Conservation (phyloP, 306 rosid species). For the Cucurbita ficifolia region DNA sequence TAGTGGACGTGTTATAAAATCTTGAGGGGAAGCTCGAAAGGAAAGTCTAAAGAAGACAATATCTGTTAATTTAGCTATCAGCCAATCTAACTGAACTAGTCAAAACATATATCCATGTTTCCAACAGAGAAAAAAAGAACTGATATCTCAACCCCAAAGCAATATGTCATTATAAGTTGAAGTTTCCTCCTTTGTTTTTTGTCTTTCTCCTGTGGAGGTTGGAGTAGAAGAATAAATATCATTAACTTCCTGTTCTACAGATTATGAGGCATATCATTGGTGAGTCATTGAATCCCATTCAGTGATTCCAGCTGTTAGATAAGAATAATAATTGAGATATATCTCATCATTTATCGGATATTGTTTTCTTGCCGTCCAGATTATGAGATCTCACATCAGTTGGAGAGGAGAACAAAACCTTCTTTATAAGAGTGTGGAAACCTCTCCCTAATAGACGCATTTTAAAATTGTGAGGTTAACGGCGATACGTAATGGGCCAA, state of each 20-base stretch:
- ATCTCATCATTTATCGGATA: not conserved
- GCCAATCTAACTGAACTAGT: not conserved
- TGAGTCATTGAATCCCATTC: conserved; percentile 4
- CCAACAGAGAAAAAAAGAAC: no score
- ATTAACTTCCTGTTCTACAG: not conserved
- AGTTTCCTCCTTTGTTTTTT: not conserved
- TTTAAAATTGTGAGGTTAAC: no score
- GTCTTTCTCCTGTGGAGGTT: not conserved
- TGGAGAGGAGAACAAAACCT: no score
- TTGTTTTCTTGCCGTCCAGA: not conserved
- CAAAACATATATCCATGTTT: no score
- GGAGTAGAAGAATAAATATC: not conserved
- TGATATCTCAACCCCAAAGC: not conserved
- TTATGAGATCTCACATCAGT: no score
- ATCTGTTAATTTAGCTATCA: not conserved
- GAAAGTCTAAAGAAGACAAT: no score
- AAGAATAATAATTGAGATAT: conserved; percentile 1
- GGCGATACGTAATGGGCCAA: no score
- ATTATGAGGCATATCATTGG: not conserved
- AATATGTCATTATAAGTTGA: not conserved
- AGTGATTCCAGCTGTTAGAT: conserved; percentile 7
- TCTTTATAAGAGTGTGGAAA: no score
- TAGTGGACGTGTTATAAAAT: no score
- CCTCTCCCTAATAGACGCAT: no score
- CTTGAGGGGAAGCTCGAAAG: no score